These are phyloP conservation scores for Podospora pseudopauciseta DNA, from an alignment of 495 filamentous ascomycete genomes.

Conservation along the genomic window DNA sequence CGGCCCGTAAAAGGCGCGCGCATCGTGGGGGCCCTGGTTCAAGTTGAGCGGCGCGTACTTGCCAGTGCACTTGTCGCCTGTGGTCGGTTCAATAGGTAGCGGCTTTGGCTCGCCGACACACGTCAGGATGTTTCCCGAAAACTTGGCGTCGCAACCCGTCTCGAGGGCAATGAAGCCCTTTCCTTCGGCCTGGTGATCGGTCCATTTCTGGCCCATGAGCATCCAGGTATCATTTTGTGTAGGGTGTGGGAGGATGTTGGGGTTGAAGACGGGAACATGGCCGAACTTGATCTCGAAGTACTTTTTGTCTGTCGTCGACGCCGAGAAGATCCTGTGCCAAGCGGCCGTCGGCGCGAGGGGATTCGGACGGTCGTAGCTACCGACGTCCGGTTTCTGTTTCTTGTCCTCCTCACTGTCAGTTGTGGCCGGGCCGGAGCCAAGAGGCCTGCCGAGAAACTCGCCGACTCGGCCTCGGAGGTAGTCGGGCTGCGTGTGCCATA, in stretches of 20 bases:
- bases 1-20: constrained; percentile 52
- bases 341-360: constrained; percentile 16
- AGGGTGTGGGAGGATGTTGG: constrained; percentile 54
- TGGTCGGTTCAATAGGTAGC: constrained; percentile 44
- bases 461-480: constrained; percentile 13
- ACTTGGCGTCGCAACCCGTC: constrained; percentile 45
- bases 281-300: constrained; percentile 47
- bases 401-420: not conserved
- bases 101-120: constrained; percentile 37
- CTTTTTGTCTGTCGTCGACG: constrained; percentile 36
- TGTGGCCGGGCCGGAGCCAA: not conserved
- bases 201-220: constrained; percentile 42
- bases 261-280: constrained; percentile 39
- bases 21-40: constrained; percentile 50
- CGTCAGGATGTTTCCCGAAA: constrained; percentile 34
- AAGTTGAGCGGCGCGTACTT: constrained; percentile 34
- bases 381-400: not conserved
- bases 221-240: constrained; percentile 41
- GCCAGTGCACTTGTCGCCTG: constrained; percentile 39
- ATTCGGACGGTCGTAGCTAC: constrained; percentile 1
- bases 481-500: constrained; percentile 20
- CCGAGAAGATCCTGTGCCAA: constrained; percentile 40
- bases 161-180: constrained; percentile 27
- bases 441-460: constrained; percentile 10
- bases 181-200: constrained; percentile 14